phyloP scores from a whole-genome alignment of 2,329 filamentous ascomycete species.

The Aspergillus proliferans region DNA sequence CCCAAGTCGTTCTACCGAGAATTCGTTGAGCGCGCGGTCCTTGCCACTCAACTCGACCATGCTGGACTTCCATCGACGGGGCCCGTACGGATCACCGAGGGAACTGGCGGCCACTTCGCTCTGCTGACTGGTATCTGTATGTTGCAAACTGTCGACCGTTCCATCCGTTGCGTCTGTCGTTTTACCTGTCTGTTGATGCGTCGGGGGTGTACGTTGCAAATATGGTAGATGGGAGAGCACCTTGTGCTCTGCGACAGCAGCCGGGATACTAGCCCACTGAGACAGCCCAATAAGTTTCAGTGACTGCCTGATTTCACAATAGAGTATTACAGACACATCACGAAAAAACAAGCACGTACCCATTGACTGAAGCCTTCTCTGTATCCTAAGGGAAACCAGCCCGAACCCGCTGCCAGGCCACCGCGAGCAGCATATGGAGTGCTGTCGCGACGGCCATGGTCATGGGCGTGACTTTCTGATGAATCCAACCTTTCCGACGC shows the following conservation, averaged over 20 bases:
- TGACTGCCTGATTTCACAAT: conserved; percentile 8
- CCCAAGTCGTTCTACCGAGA: conserved; percentile 76
- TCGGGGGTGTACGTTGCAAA: conserved; percentile 61
- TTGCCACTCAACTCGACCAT: conserved; percentile 81
- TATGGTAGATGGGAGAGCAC: conserved; percentile 83
- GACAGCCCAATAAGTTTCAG: conserved; percentile 9
- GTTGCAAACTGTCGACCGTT: conserved; percentile 25
- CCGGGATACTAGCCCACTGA: conserved; percentile 80
- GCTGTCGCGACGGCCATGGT: conserved; percentile 13
- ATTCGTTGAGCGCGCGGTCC: conserved; percentile 84
- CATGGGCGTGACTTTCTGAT: conserved; percentile 22
- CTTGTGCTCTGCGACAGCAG: conserved; percentile 76
- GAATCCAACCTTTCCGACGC: conserved; percentile 31
- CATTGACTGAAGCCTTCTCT: conserved; percentile 89
- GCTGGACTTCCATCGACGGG: conserved; percentile 75
- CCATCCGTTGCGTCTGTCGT: conserved; percentile 22
- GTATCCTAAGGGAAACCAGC: conserved; percentile 79
- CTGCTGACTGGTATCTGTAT: conserved; percentile 31
- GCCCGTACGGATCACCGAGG: conserved; percentile 69
- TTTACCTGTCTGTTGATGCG: conserved; percentile 57
- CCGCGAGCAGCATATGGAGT: conserved; percentile 29
- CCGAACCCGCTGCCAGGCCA: conserved; percentile 24
- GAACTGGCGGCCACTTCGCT: conserved; percentile 45
- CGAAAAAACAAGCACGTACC: conserved; percentile 48
- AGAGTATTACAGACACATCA: conserved; percentile 1